These are phyloP conservation scores for Neoarthrinium moseri DNA, from an alignment of 2,329 filamentous ascomycete species.

Conservation along the genomic window DNA sequence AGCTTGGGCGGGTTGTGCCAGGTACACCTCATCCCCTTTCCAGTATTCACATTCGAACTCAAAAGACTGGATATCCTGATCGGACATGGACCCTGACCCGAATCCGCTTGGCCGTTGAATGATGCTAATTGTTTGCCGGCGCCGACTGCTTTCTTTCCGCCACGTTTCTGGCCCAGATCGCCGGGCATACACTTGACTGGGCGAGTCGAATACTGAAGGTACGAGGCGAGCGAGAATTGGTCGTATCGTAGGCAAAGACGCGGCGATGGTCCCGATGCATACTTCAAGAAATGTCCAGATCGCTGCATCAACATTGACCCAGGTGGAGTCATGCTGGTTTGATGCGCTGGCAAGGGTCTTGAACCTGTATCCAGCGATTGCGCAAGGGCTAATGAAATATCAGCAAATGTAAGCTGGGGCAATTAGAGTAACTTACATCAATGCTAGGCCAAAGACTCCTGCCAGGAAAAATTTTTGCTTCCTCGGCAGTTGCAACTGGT, in stretches of 20 bases:
- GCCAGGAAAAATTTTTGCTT: constrained; percentile 1
- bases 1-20: no score
- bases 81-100: no score
- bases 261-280: constrained; percentile 1
- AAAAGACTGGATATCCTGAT: no score
- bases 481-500: constrained; percentile 1
- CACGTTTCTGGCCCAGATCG: no score
- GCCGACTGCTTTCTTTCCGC: no score
- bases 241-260: neutral
- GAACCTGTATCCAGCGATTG: constrained; percentile 2
- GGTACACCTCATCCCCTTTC: no score
- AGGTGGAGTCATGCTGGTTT: neutral
- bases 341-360: neutral
- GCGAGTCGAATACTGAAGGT: neutral
- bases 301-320: constrained; percentile 4
- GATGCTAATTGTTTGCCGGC: no score
- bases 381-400: constrained; percentile 1
- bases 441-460: constrained; percentile 4
- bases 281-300: neutral
- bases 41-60: no score
- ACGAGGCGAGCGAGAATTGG: constrained; percentile 1
- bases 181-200: no score
- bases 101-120: no score
- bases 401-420: no score
- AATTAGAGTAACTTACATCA: neutral